These are phyloP conservation scores for Tylopilus sp. DNA, from an alignment of 768 basidiomycete species.

Conservation along the genomic window DNA sequence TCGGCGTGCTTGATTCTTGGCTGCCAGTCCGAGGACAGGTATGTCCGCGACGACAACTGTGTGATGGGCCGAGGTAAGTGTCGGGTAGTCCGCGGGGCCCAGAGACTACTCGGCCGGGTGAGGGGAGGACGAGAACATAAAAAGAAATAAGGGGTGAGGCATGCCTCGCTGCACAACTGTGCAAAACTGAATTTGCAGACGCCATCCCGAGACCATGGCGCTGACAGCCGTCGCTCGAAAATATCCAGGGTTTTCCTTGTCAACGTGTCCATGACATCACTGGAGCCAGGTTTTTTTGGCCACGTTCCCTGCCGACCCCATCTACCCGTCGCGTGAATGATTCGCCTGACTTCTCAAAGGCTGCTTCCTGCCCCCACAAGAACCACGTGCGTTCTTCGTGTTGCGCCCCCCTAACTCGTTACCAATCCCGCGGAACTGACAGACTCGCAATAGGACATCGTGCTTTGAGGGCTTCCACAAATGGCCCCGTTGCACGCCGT, in stretches of 20 bases:
- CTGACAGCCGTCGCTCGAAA: not conserved
- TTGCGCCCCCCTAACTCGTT: not conserved
- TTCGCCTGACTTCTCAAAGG: not conserved
- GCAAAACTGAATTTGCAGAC: not conserved
- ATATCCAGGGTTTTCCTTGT: not conserved
- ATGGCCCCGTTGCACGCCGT: not conserved
- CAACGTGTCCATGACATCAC: not conserved
- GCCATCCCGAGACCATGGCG: not conserved
- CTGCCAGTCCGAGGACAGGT: not conserved
- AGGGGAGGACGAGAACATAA: not conserved
- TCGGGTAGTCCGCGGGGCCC: not conserved
- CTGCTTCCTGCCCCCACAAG: not conserved
- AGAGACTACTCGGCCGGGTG: not conserved
- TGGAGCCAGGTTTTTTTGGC: not conserved
- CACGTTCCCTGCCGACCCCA: not conserved
- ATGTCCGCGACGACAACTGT: not conserved
- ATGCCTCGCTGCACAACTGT: not conserved
- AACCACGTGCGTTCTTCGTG: not conserved
- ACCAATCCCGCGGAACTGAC: not conserved
- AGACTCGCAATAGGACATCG: not conserved
- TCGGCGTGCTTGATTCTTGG: not conserved
- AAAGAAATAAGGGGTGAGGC: not conserved
- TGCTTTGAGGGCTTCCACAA: not conserved
- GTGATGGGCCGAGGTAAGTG: not conserved
- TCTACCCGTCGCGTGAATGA: not conserved